A percentile compares a stretch with the other conserved stretches of the same genome.
These are phyloP conservation scores for Pyrenochaeta sp. DNA, from an alignment of 2,329 filamentous ascomycete species.

Conservation along the genomic window DNA sequence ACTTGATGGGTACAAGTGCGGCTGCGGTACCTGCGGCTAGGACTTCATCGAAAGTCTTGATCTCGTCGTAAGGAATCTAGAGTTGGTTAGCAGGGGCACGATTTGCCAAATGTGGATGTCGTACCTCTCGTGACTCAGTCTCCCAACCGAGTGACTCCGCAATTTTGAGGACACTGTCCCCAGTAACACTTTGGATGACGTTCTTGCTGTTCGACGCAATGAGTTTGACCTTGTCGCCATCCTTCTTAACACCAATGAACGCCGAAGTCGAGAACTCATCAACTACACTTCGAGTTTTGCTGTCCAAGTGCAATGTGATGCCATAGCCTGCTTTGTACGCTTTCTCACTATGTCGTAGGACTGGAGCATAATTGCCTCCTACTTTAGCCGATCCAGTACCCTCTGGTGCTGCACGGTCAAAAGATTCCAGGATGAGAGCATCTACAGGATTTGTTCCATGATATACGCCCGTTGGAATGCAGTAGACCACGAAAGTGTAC, in stretches of 20 bases:
- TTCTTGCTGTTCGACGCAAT: slow-evolving; percentile 88
- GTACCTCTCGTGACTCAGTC: slow-evolving; percentile 76
- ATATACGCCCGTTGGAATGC: slow-evolving; percentile 92
- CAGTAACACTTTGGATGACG: slow-evolving; percentile 88
- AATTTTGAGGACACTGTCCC: slow-evolving; percentile 79
- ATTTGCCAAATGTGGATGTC: slow-evolving; percentile 29
- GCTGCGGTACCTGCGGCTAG: slow-evolving; percentile 93
- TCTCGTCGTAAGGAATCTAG: slow-evolving; percentile 72
- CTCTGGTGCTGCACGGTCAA: slow-evolving; percentile 91
- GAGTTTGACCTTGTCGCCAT: slow-evolving; percentile 71
- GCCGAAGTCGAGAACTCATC: slow-evolving; percentile 97
- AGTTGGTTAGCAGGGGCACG: slow-evolving; percentile 7
- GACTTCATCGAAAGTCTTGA: slow-evolving; percentile 75
- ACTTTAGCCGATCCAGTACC: slow-evolving; percentile 93
- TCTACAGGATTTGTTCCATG: slow-evolving; percentile 90
- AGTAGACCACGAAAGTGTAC: slow-evolving; percentile 90
- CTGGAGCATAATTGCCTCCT: slow-evolving; percentile 94
- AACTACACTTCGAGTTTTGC: slow-evolving; percentile 80
- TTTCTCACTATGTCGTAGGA: slow-evolving; percentile 84
- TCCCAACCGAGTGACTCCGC: slow-evolving; percentile 82
- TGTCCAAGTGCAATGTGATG: slow-evolving; percentile 95
- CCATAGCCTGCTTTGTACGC: slow-evolving; percentile 82
- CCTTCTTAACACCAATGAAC: slow-evolving; percentile 80
- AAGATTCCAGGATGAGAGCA: slow-evolving; percentile 87
- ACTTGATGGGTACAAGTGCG: slow-evolving; percentile 88